Conservation (phyloP, 2,329 filamentous ascomycete genomes). For the Claviceps maximensis region DNA sequence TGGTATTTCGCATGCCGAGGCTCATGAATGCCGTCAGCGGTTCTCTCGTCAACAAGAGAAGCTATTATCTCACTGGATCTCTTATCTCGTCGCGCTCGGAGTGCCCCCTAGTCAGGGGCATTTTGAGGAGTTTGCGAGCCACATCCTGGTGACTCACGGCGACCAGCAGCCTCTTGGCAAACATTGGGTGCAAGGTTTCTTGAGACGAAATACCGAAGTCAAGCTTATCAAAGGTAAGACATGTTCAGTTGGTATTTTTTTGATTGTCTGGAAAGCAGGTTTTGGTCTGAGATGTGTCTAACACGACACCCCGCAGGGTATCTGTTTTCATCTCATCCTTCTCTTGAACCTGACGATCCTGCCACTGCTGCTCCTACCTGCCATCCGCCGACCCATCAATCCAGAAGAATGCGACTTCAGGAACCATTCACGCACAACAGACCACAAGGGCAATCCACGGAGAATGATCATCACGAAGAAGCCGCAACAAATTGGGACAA, state of each 20-base stretch:
- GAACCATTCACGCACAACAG: slow-evolving; percentile 3
- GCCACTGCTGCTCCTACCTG: slow-evolving; percentile 1
- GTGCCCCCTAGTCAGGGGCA: slow-evolving; percentile 7
- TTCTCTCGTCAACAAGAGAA: slow-evolving; percentile 8
- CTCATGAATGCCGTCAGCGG: slow-evolving; percentile 8
- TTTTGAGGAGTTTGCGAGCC: slow-evolving; percentile 7
- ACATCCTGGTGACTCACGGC: slow-evolving; percentile 7
- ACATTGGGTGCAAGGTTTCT: slow-evolving; percentile 8
- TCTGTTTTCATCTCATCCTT: slow-evolving; percentile 5
- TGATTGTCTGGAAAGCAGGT: background rate
- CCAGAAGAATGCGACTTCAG: slow-evolving; percentile 5
- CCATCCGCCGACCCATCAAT: slow-evolving; percentile 4
- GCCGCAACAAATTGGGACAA: slow-evolving; percentile 5
- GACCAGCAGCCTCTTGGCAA: slow-evolving; percentile 7
- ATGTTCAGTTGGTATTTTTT: background rate
- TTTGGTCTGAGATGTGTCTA: background rate
- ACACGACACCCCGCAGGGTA: slow-evolving; percentile 1
- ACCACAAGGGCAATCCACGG: slow-evolving; percentile 3
- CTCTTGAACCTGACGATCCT: slow-evolving; percentile 3
- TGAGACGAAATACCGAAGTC: slow-evolving; percentile 7
- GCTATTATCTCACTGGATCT: slow-evolving; percentile 7
- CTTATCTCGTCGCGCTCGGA: slow-evolving; percentile 6
- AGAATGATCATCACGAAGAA: slow-evolving; percentile 7
- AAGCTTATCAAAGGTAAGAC: slow-evolving; percentile 8
- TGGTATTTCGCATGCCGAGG: slow-evolving; percentile 8